phyloP scores from a whole-genome alignment of 306 rosid genomes.

The Rosa persica region DNA sequence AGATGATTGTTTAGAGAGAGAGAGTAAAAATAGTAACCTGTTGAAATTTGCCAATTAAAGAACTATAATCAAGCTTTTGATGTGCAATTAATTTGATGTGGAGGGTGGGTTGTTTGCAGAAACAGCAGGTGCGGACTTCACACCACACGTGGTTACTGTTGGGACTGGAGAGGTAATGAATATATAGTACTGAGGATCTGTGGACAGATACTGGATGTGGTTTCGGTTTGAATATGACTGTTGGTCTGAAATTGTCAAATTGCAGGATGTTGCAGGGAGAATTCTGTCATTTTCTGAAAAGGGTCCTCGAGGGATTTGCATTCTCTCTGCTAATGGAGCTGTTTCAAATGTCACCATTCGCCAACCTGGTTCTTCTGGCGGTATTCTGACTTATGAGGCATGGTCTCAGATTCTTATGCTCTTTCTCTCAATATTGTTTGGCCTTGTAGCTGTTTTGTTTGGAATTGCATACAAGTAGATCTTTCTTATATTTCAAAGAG shows the following conservation, averaged over 20 bases:
- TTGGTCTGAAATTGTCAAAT: constrained; percentile 16
- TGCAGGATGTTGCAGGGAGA: constrained; percentile 83
- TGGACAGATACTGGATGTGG: constrained; percentile 22
- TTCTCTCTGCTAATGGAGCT: constrained; percentile 83
- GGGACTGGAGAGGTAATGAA: constrained; percentile 68
- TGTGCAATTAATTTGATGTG: constrained; percentile 29
- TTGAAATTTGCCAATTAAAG: neutral
- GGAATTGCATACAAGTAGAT: constrained; percentile 14
- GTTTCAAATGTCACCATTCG: constrained; percentile 76
- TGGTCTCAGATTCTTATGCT: constrained; percentile 24
- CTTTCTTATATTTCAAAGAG: neutral
- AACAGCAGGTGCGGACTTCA: constrained; percentile 63
- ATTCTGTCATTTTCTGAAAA: constrained; percentile 60
- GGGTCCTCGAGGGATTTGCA: constrained; percentile 63
- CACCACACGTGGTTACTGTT: constrained; percentile 68
- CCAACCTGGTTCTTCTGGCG: constrained; percentile 70
- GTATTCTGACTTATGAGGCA: constrained; percentile 81
- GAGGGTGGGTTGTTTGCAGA: constrained; percentile 60
- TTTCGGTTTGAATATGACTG: constrained; percentile 4
- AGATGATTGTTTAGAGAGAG: neutral
- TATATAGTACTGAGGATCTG: neutral
- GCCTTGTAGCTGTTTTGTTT: constrained; percentile 6
- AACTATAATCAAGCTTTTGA: neutral
- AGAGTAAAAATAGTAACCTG: neutral
- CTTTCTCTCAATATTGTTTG: neutral